A percentile compares a stretch with the other conserved stretches of the same genome.
Evolutionary conservation across 345 rosid species (phyloP).

Genomic region (Melaleuca quinquenervia): DNA sequence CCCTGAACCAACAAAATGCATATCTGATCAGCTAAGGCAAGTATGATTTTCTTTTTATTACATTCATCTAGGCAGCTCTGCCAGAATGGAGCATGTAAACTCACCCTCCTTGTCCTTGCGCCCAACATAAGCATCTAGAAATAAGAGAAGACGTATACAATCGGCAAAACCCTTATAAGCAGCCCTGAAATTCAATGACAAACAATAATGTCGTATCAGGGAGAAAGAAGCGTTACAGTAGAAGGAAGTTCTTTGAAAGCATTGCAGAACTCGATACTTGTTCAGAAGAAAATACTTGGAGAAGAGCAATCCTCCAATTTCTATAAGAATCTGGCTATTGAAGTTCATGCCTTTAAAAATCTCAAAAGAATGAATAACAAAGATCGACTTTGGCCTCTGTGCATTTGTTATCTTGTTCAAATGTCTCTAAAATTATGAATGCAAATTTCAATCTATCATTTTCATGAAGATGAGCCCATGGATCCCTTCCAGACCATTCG

Average conservation of each 20-base stretch:
- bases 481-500: neutral
- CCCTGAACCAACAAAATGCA: slow-evolving; percentile 29
- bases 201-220: neutral
- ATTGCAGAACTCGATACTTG: neutral
- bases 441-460: neutral
- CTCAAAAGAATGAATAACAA: neutral
- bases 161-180: slow-evolving; percentile 98
- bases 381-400: neutral
- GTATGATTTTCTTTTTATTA: neutral
- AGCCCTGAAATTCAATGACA: slow-evolving; percentile 60
- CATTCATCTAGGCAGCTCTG: neutral
- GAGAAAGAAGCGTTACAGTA: neutral
- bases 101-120: slow-evolving; percentile 95
- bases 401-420: neutral
- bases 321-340: neutral
- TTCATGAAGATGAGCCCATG: neutral
- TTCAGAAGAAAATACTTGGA: neutral
- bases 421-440: neutral
- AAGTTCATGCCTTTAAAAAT: neutral
- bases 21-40: neutral
- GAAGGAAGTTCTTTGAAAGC: neutral
- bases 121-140: slow-evolving; percentile 80
- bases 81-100: neutral
- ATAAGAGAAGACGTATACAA: slow-evolving; percentile 83
- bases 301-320: neutral